Evolutionary conservation across 1,284 basidiomycete species (phyloP).

Genomic region (Puccinia horiana): DNA sequence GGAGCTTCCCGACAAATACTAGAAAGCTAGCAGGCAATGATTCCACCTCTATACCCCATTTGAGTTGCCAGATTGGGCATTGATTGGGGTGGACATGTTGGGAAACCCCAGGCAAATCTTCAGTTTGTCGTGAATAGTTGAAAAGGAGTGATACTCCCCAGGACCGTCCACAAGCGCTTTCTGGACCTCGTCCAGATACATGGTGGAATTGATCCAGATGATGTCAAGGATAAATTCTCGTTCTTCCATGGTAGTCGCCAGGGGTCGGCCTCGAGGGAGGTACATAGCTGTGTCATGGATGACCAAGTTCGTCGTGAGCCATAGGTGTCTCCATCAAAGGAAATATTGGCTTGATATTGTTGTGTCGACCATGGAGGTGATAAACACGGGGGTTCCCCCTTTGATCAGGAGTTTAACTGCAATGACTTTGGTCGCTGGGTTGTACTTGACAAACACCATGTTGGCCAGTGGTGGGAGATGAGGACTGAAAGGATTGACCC

Average conservation of each 20-base stretch:
- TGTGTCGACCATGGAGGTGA: too few relatives aligned
- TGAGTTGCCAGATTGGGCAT: background rate
- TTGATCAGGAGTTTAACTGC: too few relatives aligned
- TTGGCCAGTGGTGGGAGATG: too few relatives aligned
- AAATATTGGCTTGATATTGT: background rate
- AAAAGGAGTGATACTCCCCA: background rate
- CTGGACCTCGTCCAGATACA: background rate
- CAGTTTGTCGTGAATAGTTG: background rate
- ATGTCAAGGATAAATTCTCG: background rate
- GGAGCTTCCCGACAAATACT: background rate
- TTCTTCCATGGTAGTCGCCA: background rate
- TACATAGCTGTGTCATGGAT: background rate
- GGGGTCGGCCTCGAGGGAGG: background rate
- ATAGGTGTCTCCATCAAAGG: background rate
- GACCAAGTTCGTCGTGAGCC: background rate
- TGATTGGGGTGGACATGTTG: background rate
- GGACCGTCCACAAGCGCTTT: background rate
- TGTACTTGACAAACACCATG: too few relatives aligned
- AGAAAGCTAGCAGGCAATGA: too few relatives aligned
- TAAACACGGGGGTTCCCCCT: too few relatives aligned
- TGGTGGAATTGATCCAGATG: background rate
- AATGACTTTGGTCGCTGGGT: too few relatives aligned
- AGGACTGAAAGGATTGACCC: too few relatives aligned
- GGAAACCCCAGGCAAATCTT: background rate
- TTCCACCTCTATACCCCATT: too few relatives aligned